These are phyloP conservation scores for Colletotrichum abscissum DNA, from an alignment of 2,329 filamentous ascomycete species.

Conservation along the genomic window DNA sequence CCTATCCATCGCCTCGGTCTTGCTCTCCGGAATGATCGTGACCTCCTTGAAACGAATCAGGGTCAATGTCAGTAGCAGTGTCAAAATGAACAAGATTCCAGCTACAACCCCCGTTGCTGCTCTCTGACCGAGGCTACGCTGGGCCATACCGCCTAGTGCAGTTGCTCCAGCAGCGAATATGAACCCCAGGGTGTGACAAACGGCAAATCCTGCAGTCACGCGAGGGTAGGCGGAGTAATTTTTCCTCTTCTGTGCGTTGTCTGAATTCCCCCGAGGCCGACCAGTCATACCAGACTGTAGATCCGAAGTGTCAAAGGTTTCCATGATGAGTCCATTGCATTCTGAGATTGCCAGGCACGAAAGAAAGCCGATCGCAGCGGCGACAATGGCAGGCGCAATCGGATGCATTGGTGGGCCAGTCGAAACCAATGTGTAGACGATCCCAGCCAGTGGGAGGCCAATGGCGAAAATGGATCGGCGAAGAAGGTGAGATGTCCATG, in stretches of 20 bases:
- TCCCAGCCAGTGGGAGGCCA: conserved; percentile 72
- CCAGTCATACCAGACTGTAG: conserved; percentile 78
- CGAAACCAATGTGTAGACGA: conserved; percentile 76
- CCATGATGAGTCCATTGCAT: conserved; percentile 83
- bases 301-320: conserved; percentile 84
- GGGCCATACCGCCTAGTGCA: conserved; percentile 74
- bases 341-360: conserved; percentile 80
- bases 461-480: conserved; percentile 76
- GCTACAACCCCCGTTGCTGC: conserved; percentile 76
- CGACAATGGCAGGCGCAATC: conserved; percentile 74
- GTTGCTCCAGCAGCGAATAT: conserved; percentile 76
- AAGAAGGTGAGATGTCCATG: conserved; percentile 78
- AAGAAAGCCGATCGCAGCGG: conserved; percentile 74
- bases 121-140: conserved; percentile 74
- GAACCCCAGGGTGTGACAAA: conserved; percentile 77
- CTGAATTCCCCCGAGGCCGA: conserved; percentile 55
- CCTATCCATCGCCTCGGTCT: conserved; percentile 64
- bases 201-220: conserved; percentile 76
- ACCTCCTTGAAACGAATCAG: conserved; percentile 74
- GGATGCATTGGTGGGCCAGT: conserved; percentile 70
- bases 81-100: conserved; percentile 73
- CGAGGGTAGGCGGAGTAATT: conserved; percentile 83
- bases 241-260: conserved; percentile 59
- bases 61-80: conserved; percentile 69
- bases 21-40: conserved; percentile 75